Percentiles rank a stretch among this genome's conserved stretches.
Evolutionary conservation across 2,329 filamentous ascomycete species (phyloP).

Genomic region (Periconia sp.): DNA sequence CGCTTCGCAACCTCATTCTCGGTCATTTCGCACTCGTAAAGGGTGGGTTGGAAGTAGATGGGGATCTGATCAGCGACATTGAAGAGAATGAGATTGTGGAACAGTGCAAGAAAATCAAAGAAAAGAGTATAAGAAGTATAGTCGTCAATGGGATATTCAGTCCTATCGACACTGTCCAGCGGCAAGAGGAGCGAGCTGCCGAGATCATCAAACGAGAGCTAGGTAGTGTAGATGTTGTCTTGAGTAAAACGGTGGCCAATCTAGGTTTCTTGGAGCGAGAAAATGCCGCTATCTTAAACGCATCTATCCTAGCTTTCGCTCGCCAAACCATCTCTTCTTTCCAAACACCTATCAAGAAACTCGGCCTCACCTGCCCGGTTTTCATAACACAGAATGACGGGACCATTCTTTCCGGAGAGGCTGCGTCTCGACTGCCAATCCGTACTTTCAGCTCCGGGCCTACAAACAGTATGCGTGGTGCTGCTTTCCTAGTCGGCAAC

Average conservation of each 20-base stretch:
- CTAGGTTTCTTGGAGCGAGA: conserved; percentile 54
- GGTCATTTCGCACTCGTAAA: conserved; percentile 51
- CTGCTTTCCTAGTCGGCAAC: conserved; percentile 43
- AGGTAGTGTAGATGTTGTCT: conserved; percentile 52
- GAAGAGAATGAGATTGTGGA: conserved; percentile 49
- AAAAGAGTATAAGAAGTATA: conserved; percentile 49
- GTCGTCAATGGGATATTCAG: conserved; percentile 62
- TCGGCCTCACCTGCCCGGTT: conserved; percentile 50
- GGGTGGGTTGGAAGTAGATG: conserved; percentile 54
- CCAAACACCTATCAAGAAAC: conserved; percentile 48
- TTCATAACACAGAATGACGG: conserved; percentile 58
- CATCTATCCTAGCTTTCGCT: conserved; percentile 51
- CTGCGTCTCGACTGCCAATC: conserved; percentile 52
- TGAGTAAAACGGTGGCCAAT: conserved; percentile 55
- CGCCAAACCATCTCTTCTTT: conserved; percentile 50
- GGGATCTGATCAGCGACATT: conserved; percentile 48
- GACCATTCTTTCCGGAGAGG: conserved; percentile 50
- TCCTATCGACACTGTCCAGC: conserved; percentile 57
- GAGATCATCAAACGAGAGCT: conserved; percentile 52
- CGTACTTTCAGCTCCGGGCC: conserved; percentile 55
- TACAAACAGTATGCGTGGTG: conserved; percentile 57
- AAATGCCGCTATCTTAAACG: conserved; percentile 55
- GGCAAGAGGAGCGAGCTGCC: conserved; percentile 55
- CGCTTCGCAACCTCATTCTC: conserved; percentile 49
- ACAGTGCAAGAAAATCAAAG: conserved; percentile 48